A percentile compares a stretch with the other conserved stretches of the same genome.
Evolutionary conservation across 495 filamentous ascomycete genomes (phyloP).

Genomic region (Penicillium bialowiezense): DNA sequence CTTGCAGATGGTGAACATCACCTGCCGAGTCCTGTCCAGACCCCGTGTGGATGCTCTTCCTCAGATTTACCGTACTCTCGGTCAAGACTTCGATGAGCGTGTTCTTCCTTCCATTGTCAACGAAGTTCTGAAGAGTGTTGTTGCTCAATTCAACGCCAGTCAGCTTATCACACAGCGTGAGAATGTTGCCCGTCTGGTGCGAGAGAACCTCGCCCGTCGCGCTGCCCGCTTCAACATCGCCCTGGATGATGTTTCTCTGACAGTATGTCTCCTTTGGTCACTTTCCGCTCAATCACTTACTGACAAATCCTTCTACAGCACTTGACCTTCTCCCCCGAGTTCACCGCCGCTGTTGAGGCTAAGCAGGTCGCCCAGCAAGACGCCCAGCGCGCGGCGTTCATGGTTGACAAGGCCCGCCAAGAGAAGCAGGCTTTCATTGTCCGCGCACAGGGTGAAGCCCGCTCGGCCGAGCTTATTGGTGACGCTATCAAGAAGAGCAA

Average conservation of each 20-base stretch:
- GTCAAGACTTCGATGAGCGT: constrained; percentile 94
- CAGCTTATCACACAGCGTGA: constrained; percentile 98
- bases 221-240: constrained; percentile 96
- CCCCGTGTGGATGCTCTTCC: constrained; percentile 85
- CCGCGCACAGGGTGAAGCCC: constrained; percentile 97
- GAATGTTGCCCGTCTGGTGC: constrained; percentile 85
- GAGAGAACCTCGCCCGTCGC: constrained; percentile 86
- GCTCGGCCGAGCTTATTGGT: constrained; percentile 95
- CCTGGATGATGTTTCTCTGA: constrained; percentile 94
- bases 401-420: constrained; percentile 97
- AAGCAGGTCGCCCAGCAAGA: constrained; percentile 99
- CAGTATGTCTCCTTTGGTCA: constrained; percentile 55
- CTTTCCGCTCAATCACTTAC: background rate
- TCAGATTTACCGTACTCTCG: constrained; percentile 94
- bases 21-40: constrained; percentile 95
- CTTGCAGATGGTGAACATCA: constrained; percentile 99
- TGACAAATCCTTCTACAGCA: constrained; percentile 56
- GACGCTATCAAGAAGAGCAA: constrained; percentile 99
- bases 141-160: constrained; percentile 98
- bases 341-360: constrained; percentile 96
- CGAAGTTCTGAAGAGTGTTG: constrained; percentile 97
- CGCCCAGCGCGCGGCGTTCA: constrained; percentile 92
- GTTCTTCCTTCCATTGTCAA: constrained; percentile 98
- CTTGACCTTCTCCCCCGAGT: constrained; percentile 97
- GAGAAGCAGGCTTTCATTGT: constrained; percentile 99